Evolutionary conservation across 2,329 filamentous ascomycete species (phyloP).

Genomic region (Claviceps paspali): DNA sequence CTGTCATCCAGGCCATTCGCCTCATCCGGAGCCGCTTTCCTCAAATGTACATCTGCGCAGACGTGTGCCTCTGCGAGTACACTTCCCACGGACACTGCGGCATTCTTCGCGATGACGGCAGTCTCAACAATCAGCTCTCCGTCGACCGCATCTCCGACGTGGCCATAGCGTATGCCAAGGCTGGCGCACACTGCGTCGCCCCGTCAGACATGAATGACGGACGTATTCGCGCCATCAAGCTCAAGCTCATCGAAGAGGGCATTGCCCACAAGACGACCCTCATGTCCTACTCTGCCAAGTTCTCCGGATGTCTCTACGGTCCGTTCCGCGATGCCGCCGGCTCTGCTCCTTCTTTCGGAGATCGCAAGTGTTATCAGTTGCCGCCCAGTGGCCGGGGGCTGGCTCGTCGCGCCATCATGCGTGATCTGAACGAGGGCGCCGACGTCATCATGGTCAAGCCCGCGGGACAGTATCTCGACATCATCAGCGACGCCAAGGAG

Average conservation of each 20-base stretch:
- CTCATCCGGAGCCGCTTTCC: constrained; percentile 76
- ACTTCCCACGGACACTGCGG: constrained; percentile 96
- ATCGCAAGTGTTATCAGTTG: constrained; percentile 92
- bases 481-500: constrained; percentile 94
- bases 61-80: constrained; percentile 97
- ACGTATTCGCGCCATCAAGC: constrained; percentile 90
- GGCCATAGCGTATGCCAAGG: constrained; percentile 92
- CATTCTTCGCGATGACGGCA: constrained; percentile 83
- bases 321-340: constrained; percentile 95
- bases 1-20: constrained; percentile 76
- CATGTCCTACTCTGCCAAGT: constrained; percentile 98
- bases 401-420: constrained; percentile 73
- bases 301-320: constrained; percentile 89
- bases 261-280: constrained; percentile 81
- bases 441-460: constrained; percentile 99
- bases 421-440: constrained; percentile 85
- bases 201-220: constrained; percentile 99
- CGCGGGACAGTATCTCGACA: constrained; percentile 87
- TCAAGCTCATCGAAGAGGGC: constrained; percentile 90
- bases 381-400: constrained; percentile 84
- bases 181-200: constrained; percentile 90
- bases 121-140: constrained; percentile 81
- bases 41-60: constrained; percentile 75
- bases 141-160: constrained; percentile 93
- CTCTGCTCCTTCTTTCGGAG: constrained; percentile 79